Evolutionary conservation across 2,329 filamentous ascomycete genomes (phyloP).

Genomic region (Capronia epimyces): DNA sequence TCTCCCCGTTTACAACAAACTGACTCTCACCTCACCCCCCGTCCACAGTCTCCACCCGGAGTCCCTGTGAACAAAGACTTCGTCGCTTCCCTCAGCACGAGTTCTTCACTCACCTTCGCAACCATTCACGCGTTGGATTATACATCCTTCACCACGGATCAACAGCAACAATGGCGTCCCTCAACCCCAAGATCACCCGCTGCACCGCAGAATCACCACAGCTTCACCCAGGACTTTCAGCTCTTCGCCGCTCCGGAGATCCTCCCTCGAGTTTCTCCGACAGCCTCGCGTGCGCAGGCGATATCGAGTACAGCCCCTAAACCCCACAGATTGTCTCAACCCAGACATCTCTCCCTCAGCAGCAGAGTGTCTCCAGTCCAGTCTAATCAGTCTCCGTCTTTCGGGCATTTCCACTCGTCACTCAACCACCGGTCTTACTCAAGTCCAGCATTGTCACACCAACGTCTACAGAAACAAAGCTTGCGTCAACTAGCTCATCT

Average conservation of each 20-base stretch:
- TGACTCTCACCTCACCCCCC: conserved; percentile 28
- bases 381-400: conserved; percentile 23
- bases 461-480: conserved; percentile 22
- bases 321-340: conserved; percentile 20
- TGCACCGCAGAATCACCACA: conserved; percentile 29
- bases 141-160: conserved; percentile 36
- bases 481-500: conserved; percentile 28
- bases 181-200: conserved; percentile 32
- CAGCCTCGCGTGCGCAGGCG: conserved; percentile 31
- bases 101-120: conserved; percentile 31
- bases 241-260: conserved; percentile 31
- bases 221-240: conserved; percentile 34
- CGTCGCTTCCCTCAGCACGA: conserved; percentile 29
- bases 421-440: conserved; percentile 26
- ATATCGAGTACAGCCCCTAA: conserved; percentile 33
- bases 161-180: conserved; percentile 33
- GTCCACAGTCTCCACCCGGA: conserved; percentile 32
- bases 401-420: conserved; percentile 23
- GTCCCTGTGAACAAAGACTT: conserved; percentile 31
- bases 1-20: conserved; percentile 14
- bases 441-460: conserved; percentile 27
- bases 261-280: conserved; percentile 21
- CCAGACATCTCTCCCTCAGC: conserved; percentile 28
- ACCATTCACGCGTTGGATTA: conserved; percentile 34
- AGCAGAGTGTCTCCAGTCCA: conserved; percentile 26